Evolutionary conservation across 2,329 filamentous ascomycete genomes (phyloP).

Genomic region (Alternaria sp.): DNA sequence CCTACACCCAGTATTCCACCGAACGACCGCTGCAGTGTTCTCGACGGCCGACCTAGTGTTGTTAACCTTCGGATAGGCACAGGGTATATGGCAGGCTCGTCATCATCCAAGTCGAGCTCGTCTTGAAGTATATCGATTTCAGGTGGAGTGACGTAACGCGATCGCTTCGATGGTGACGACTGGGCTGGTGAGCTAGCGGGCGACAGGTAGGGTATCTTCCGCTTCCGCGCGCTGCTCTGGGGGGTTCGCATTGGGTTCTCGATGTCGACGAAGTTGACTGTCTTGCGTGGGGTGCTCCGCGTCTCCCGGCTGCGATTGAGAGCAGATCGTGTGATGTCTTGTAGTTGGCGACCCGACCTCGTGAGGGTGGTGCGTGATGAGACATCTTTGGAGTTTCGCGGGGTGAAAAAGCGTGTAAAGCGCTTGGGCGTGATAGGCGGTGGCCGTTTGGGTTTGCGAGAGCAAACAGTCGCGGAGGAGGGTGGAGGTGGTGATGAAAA

Average conservation of each 20-base stretch:
- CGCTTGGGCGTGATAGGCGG: slow-evolving; percentile 60
- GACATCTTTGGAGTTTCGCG: slow-evolving; percentile 46
- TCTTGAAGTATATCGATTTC: slow-evolving; percentile 45
- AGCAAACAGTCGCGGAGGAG: slow-evolving; percentile 34
- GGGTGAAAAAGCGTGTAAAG: slow-evolving; percentile 60
- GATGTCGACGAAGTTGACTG: slow-evolving; percentile 48
- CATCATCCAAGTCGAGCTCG: slow-evolving; percentile 27
- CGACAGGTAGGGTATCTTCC: slow-evolving; percentile 48
- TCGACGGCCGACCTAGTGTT: slow-evolving; percentile 41
- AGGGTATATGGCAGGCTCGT: slow-evolving; percentile 32
- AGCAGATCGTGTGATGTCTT: slow-evolving; percentile 57
- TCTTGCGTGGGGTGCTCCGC: slow-evolving; percentile 46
- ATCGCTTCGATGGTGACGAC: slow-evolving; percentile 52
- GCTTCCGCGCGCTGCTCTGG: slow-evolving; percentile 41
- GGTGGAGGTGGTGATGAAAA: slow-evolving; percentile 48
- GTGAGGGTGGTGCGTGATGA: slow-evolving; percentile 36
- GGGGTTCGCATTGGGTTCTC: slow-evolving; percentile 42
- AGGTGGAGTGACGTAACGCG: slow-evolving; percentile 35
- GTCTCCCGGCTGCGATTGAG: slow-evolving; percentile 48
- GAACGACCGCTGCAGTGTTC: slow-evolving; percentile 55
- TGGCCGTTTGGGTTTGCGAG: slow-evolving; percentile 53
- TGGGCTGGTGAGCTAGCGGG: slow-evolving; percentile 50
- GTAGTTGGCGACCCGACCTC: slow-evolving; percentile 55
- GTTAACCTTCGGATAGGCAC: slow-evolving; percentile 49
- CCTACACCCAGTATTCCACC: slow-evolving; percentile 51